Evolutionary conservation across 441 rosid genomes (phyloP).

Genomic region (Adansonia madagascariensis): DNA sequence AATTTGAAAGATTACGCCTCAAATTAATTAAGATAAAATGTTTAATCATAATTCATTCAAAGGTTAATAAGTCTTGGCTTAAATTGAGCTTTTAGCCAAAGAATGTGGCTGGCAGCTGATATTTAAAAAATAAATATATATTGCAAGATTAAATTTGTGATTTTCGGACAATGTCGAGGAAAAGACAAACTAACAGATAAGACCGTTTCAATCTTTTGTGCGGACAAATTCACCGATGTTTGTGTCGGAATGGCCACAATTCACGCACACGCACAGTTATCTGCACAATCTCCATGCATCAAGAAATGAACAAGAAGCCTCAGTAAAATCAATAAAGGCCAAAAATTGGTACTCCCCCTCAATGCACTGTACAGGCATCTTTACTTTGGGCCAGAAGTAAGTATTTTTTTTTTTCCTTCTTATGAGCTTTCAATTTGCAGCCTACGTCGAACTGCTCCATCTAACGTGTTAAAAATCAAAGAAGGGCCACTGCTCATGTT

Average conservation of each 20-base stretch:
- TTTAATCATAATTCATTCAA: too few relatives aligned
- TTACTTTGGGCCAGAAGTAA: too few relatives aligned
- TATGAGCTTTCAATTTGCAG: constrained; percentile 40
- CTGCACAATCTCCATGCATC: constrained; percentile 39
- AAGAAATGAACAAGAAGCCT: constrained; percentile 63
- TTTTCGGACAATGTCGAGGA: not conserved
- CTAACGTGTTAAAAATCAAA: constrained; percentile 50
- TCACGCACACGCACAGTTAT: not conserved
- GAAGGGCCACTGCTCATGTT: too few relatives aligned
- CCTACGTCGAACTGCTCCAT: constrained; percentile 69
- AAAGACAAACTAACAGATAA: constrained; percentile 20
- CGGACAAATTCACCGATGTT: constrained; percentile 6
- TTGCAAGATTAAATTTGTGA: constrained; percentile 18
- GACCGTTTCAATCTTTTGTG: not conserved
- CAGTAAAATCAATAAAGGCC: constrained; percentile 43
- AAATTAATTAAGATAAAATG: too few relatives aligned
- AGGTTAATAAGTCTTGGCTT: too few relatives aligned
- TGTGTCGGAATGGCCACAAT: not conserved
- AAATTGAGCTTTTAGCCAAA: too few relatives aligned
- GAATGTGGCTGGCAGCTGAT: not conserved
- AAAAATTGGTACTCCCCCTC: constrained; percentile 36
- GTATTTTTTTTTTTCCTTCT: not conserved
- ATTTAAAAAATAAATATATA: not conserved
- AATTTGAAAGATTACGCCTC: too few relatives aligned
- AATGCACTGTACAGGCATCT: too few relatives aligned